These are phyloP conservation scores for Phytopythium helicoides DNA, from an alignment of 352 stramenopile genomes.

Conservation along the genomic window DNA sequence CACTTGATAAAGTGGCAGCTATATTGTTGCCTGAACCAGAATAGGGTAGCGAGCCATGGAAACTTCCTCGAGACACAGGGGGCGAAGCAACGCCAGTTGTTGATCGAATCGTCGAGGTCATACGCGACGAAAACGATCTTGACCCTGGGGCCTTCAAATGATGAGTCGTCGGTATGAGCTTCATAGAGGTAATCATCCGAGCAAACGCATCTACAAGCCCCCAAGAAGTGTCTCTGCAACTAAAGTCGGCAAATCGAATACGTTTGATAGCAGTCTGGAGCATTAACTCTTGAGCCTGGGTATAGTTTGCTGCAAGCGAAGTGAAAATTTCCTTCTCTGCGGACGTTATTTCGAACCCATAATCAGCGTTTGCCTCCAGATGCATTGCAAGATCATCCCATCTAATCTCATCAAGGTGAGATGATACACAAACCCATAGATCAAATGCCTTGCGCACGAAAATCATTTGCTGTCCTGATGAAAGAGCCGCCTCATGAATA, in stretches of 20 bases:
- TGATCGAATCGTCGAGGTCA: background rate
- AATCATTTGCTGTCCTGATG: slow-evolving; percentile 30
- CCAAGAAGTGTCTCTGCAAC: slow-evolving; percentile 18
- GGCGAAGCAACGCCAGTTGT: background rate
- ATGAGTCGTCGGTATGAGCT: slow-evolving; percentile 21
- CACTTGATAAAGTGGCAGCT: background rate
- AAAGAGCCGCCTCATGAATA: slow-evolving; percentile 27
- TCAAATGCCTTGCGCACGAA: slow-evolving; percentile 53
- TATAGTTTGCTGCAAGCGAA: slow-evolving; percentile 34
- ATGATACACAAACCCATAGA: slow-evolving; percentile 57
- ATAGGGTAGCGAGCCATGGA: no score
- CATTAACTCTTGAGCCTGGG: slow-evolving; percentile 36
- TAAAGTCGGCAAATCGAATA: slow-evolving; percentile 25
- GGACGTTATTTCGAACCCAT: slow-evolving; percentile 28
- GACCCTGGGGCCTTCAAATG: background rate
- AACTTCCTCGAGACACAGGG: no score
- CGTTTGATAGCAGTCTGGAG: slow-evolving; percentile 37
- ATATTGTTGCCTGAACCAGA: background rate
- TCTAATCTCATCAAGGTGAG: slow-evolving; percentile 53
- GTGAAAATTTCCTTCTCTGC: slow-evolving; percentile 70
- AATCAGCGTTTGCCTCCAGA: slow-evolving; percentile 47
- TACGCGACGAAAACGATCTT: no score
- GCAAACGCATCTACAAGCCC: slow-evolving; percentile 23
- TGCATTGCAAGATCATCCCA: slow-evolving; percentile 52
- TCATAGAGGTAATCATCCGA: slow-evolving; percentile 25